Evolutionary conservation across 371 early-diverging fungal species (phyloP).

Genomic region (Choanephora cucurbitarum): DNA sequence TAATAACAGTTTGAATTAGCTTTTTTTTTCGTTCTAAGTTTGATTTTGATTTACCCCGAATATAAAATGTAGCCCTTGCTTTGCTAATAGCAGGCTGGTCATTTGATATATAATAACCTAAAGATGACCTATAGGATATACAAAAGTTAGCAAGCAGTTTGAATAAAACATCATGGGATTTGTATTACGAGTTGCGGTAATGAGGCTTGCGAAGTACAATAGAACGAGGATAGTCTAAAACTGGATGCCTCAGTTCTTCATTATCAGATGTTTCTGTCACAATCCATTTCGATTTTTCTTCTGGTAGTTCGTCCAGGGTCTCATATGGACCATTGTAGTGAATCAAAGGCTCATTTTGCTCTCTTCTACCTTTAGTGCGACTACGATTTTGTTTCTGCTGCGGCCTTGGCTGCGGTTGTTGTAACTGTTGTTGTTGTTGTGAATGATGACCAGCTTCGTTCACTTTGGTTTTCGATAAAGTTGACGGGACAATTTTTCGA

Average conservation of each 20-base stretch:
- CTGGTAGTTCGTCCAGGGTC: conserved; percentile 43
- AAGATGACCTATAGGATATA: conserved; percentile 1
- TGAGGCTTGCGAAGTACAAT: conserved; percentile 46
- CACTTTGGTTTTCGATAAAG: conserved; percentile 4
- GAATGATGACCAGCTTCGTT: not conserved
- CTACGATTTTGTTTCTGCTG: not conserved
- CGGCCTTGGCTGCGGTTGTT: too few species aligned
- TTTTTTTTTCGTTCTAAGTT: not conserved
- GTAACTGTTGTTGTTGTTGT: not conserved
- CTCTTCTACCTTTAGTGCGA: conserved; percentile 7
- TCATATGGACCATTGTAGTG: conserved; percentile 47
- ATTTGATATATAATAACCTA: conserved; percentile 3
- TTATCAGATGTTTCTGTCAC: conserved; percentile 21
- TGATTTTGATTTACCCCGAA: conserved; percentile 35
- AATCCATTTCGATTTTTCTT: conserved; percentile 44
- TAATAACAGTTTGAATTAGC: not conserved
- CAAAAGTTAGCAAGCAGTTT: not conserved
- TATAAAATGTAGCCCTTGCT: conserved; percentile 42
- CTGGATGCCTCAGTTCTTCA: conserved; percentile 24
- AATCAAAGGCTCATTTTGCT: conserved; percentile 31
- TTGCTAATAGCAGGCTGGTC: conserved; percentile 1
- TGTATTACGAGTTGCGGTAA: conserved; percentile 6
- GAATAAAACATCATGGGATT: not conserved
- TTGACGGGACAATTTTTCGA: conserved; percentile 12
- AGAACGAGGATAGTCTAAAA: conserved; percentile 26